Evolutionary conservation across 495 filamentous ascomycete species (phyloP).

Genomic region (Xylaria flabelliformis): DNA sequence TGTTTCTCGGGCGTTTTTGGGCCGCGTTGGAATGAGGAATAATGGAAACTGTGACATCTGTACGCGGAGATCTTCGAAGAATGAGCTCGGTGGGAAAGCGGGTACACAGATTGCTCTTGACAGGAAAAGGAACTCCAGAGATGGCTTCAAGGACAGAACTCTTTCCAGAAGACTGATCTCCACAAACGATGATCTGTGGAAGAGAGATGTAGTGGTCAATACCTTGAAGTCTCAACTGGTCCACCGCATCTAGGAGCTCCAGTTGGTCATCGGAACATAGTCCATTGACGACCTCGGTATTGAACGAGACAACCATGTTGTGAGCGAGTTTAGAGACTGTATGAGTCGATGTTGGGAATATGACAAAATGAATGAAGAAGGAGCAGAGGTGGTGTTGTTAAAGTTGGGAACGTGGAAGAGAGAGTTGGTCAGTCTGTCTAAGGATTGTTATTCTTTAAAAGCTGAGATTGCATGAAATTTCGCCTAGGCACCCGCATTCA

Average conservation of each 20-base stretch:
- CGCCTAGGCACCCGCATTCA: no score
- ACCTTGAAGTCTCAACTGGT: slow-evolving; percentile 58
- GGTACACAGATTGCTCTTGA: slow-evolving; percentile 62
- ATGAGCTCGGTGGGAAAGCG: slow-evolving; percentile 69
- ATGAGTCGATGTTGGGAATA: background rate
- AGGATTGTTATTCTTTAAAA: no score
- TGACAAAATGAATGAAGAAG: background rate
- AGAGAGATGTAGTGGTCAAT: slow-evolving; percentile 62
- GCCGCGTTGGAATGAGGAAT: slow-evolving; percentile 36
- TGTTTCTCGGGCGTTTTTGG: background rate
- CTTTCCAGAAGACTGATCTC: slow-evolving; percentile 68
- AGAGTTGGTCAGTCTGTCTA: no score
- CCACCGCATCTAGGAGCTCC: slow-evolving; percentile 61
- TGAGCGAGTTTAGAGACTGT: background rate
- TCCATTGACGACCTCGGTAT: slow-evolving; percentile 22
- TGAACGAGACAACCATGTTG: slow-evolving; percentile 26
- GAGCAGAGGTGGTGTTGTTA: no score
- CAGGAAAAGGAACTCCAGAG: slow-evolving; percentile 65
- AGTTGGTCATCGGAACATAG: slow-evolving; percentile 47
- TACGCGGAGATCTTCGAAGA: slow-evolving; percentile 47
- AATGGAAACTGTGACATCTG: slow-evolving; percentile 52
- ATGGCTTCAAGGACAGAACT: slow-evolving; percentile 74
- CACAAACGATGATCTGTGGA: slow-evolving; percentile 69
- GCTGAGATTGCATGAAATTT: no score
- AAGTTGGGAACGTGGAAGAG: no score